Percentiles rank a stretch among this genome's conserved stretches.
Evolutionary conservation across 2,329 filamentous ascomycete species (phyloP).

Genomic region (Pseudogymnoascus sp.): DNA sequence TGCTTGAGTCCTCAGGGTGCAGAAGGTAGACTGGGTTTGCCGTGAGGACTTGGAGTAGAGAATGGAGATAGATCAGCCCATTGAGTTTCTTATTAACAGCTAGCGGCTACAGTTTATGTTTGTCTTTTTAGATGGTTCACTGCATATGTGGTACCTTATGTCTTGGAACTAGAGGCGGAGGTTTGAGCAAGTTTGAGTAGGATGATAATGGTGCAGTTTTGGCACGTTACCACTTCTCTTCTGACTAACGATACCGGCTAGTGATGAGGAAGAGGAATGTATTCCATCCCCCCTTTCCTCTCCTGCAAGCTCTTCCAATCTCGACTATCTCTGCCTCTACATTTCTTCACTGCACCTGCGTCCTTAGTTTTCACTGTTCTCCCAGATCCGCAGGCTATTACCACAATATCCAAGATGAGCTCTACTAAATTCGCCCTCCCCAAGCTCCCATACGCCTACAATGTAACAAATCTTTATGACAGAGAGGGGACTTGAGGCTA

Average conservation of each 20-base stretch:
- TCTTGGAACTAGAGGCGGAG: not conserved
- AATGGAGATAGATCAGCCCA: not conserved
- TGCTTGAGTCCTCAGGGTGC: not conserved
- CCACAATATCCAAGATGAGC: not conserved
- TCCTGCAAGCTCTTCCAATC: not conserved
- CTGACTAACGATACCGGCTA: not conserved
- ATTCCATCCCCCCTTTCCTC: not conserved
- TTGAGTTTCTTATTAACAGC: not conserved
- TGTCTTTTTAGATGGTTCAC: not conserved
- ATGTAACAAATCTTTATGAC: conserved; percentile 46
- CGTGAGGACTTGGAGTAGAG: not conserved
- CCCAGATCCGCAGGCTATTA: not conserved
- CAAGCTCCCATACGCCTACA: conserved; percentile 58
- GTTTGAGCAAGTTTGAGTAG: conserved; percentile 11
- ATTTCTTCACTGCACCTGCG: not conserved
- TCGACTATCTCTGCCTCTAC: not conserved
- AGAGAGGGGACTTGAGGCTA: conserved; percentile 19
- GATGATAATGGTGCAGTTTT: not conserved
- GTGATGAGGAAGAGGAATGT: not conserved
- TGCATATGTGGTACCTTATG: not conserved
- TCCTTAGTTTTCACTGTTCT: not conserved
- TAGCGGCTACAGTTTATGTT: not conserved
- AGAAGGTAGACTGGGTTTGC: not conserved
- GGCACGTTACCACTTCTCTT: not conserved
- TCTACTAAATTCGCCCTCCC: conserved; percentile 42